Conservation (phyloP, 2,329 filamentous ascomycete species). For the Cercospora nicotianae region DNA sequence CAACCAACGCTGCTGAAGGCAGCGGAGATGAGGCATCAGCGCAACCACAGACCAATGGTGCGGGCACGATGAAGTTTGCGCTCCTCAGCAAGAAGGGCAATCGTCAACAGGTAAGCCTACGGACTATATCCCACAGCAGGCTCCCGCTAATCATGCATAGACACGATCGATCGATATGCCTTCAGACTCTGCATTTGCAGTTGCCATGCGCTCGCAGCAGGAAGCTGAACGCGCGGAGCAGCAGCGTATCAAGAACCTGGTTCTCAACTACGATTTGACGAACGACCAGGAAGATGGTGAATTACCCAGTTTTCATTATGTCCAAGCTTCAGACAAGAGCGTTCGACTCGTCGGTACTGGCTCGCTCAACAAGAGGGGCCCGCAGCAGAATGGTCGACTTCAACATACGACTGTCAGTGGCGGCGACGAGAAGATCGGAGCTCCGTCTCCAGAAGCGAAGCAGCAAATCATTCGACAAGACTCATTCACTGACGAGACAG, state of each 20-base stretch:
- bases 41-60: conserved; percentile 38
- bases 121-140: neutral
- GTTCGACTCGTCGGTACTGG: conserved; percentile 42
- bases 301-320: conserved; percentile 44
- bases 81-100: conserved; percentile 95
- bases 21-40: conserved; percentile 41
- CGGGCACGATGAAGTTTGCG: conserved; percentile 89
- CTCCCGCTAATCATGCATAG: conserved; percentile 47
- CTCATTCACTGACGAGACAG: conserved; percentile 36
- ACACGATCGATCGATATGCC: conserved; percentile 88
- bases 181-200: conserved; percentile 87
- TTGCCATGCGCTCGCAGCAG: conserved; percentile 94
- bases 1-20: conserved; percentile 43
- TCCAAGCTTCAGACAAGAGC: conserved; percentile 50
- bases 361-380: conserved; percentile 43
- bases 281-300: conserved; percentile 77
- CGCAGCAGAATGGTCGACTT: conserved; percentile 29
- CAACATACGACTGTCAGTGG: conserved; percentile 33
- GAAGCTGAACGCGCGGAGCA: conserved; percentile 95
- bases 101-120: conserved; percentile 72
- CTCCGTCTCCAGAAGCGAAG: conserved; percentile 12
- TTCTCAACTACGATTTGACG: conserved; percentile 91
- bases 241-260: conserved; percentile 95
- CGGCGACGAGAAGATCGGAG: conserved; percentile 20
- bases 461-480: conserved; percentile 16